A percentile compares a stretch with the other conserved stretches of the same genome.
Evolutionary conservation across 768 basidiomycete genomes (phyloP).

Genomic region (Boletus rufocinnamomeus): DNA sequence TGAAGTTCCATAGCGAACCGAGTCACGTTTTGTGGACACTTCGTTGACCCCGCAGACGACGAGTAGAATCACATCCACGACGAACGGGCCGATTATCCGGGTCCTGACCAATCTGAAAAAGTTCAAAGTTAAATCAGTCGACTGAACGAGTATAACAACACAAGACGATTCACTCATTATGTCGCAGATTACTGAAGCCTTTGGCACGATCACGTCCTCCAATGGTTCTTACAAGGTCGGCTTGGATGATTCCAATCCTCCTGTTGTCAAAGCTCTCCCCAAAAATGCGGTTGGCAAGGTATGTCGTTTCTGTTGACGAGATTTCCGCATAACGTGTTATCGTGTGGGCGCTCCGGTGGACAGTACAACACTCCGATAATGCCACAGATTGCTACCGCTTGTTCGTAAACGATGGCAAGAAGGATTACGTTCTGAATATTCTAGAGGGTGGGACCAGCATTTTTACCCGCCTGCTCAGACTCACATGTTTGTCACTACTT

Average conservation of each 20-base stretch:
- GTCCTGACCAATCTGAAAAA: too few relatives aligned
- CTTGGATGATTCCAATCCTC: background rate
- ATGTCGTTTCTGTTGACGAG: background rate
- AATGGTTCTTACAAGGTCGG: background rate
- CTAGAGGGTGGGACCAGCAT: too few relatives aligned
- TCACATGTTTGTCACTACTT: too few relatives aligned
- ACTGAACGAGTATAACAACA: too few relatives aligned
- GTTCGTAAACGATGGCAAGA: slow-evolving; percentile 9
- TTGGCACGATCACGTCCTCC: slow-evolving; percentile 5
- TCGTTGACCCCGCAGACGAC: too few relatives aligned
- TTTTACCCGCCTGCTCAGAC: too few relatives aligned
- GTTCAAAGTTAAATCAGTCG: too few relatives aligned
- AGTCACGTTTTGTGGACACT: too few relatives aligned
- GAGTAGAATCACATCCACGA: too few relatives aligned
- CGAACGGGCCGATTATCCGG: too few relatives aligned
- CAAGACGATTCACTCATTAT: background rate
- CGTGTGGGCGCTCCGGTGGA: background rate
- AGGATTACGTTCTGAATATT: background rate
- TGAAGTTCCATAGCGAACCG: too few relatives aligned
- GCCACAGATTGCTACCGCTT: slow-evolving; percentile 5
- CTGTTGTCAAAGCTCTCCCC: background rate
- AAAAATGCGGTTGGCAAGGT: slow-evolving; percentile 2
- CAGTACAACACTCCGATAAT: slow-evolving; percentile 4
- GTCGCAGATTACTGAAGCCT: background rate
- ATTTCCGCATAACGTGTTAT: background rate